These are phyloP conservation scores for Kappamyces sp. DNA, from an alignment of 192 early-diverging fungal species.

Conservation along the genomic window DNA sequence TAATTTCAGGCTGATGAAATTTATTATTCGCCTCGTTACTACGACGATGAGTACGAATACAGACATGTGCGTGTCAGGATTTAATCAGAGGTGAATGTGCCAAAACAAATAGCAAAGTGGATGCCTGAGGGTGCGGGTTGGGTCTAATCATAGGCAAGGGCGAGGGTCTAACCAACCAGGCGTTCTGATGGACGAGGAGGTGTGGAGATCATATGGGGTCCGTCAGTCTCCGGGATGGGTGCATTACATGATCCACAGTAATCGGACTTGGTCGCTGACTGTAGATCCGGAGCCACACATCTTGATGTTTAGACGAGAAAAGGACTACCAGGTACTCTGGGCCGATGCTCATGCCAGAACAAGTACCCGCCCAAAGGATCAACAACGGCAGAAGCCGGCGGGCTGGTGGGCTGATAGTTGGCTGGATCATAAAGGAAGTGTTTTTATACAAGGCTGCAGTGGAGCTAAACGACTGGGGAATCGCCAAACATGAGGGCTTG, in stretches of 20 bases:
- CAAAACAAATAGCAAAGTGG: conserved; percentile 16
- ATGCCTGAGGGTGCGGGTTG: conserved; percentile 1
- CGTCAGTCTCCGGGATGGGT: conserved; percentile 13
- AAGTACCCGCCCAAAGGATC: no score
- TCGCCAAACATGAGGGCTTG: conserved; percentile 4
- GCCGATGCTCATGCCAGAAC: no score
- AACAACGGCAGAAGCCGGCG: no score
- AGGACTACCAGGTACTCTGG: conserved; percentile 9
- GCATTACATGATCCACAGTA: conserved; percentile 14
- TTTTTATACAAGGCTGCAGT: no score
- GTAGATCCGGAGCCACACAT: conserved; percentile 19
- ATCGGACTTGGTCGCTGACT: neutral
- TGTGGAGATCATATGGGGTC: conserved; percentile 15
- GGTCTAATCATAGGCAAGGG: no score
- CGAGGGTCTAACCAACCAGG: neutral
- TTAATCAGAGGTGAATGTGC: neutral
- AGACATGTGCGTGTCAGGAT: neutral
- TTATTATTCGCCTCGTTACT: conserved; percentile 16
- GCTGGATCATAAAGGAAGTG: no score
- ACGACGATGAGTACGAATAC: conserved; percentile 20
- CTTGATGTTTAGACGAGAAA: conserved; percentile 17
- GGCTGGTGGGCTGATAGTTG: no score
- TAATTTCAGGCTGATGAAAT: conserved; percentile 10
- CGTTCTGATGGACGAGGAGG: conserved; percentile 12
- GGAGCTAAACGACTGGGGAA: neutral